A percentile compares a stretch with the other conserved stretches of the same genome.
Evolutionary conservation across 2,329 filamentous ascomycete species (phyloP).

Genomic region (Hymenoscyphus fraxineus): DNA sequence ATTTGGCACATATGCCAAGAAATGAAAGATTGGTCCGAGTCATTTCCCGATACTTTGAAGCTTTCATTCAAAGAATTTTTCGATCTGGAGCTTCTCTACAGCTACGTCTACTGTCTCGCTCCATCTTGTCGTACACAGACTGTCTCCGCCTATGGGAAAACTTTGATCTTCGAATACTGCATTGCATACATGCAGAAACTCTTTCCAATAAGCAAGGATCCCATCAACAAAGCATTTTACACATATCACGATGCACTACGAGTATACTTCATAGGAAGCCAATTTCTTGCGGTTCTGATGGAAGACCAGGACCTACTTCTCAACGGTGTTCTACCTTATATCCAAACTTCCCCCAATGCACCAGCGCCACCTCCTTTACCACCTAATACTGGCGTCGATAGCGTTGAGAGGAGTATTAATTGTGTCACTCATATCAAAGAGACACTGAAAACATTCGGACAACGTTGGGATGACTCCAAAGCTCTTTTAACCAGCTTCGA

Average conservation of each 20-base stretch:
- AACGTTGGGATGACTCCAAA: constrained; percentile 56
- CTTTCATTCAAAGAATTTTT: constrained; percentile 70
- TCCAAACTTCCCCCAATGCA: constrained; percentile 31
- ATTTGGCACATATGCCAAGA: constrained; percentile 73
- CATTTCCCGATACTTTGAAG: constrained; percentile 64
- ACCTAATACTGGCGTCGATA: constrained; percentile 42
- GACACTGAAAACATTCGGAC: constrained; percentile 53
- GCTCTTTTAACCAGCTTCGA: constrained; percentile 54
- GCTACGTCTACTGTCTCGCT: constrained; percentile 83
- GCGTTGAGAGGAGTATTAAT: constrained; percentile 52
- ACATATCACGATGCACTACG: constrained; percentile 86
- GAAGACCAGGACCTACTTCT: constrained; percentile 56
- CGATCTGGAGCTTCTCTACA: constrained; percentile 84
- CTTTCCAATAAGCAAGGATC: constrained; percentile 60
- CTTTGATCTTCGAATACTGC: constrained; percentile 81
- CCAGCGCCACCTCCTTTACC: constrained; percentile 52
- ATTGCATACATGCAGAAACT: constrained; percentile 78
- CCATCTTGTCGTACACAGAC: constrained; percentile 71
- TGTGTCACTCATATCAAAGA: constrained; percentile 53
- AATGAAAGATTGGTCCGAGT: constrained; percentile 77
- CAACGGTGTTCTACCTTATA: constrained; percentile 35
- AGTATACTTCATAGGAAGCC: constrained; percentile 69
- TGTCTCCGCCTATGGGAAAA: constrained; percentile 71
- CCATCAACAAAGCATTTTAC: constrained; percentile 62
- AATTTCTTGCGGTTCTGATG: constrained; percentile 58